Evolutionary conservation across 208 protist species (phyloP).

Genomic region (Trypanosoma caninum): DNA sequence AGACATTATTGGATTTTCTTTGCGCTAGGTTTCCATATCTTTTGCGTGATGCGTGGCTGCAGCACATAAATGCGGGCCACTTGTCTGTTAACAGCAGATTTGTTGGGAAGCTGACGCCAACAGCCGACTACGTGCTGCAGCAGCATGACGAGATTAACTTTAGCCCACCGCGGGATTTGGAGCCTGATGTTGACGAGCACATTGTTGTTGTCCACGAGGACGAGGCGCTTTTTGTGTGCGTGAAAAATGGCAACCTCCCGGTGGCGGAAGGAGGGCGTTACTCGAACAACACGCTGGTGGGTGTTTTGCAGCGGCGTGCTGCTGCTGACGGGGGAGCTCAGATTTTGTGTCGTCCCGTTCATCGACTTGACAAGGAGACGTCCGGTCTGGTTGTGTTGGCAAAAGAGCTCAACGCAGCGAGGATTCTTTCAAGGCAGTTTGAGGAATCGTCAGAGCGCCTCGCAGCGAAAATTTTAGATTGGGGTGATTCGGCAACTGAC

Average conservation of each 20-base stretch:
- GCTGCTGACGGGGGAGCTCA: background rate
- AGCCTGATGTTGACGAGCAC: constrained; percentile 67
- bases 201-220: constrained; percentile 60
- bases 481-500: background rate
- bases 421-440: constrained; percentile 40
- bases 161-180: constrained; percentile 58
- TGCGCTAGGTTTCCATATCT: constrained; percentile 56
- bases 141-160: constrained; percentile 65
- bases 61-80: constrained; percentile 49
- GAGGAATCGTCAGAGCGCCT: constrained; percentile 38
- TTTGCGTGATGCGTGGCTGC: constrained; percentile 36
- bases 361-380: constrained; percentile 89
- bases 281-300: constrained; percentile 71
- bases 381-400: constrained; percentile 74
- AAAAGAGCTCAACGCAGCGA: constrained; percentile 27
- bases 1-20: constrained; percentile 52
- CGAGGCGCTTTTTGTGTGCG: constrained; percentile 43
- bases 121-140: constrained; percentile 27
- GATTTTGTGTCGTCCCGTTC: constrained; percentile 33
- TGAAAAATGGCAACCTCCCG: constrained; percentile 79
- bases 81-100: constrained; percentile 19
- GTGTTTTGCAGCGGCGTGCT: constrained; percentile 32
- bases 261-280: constrained; percentile 84
- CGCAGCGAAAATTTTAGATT: constrained; percentile 6
- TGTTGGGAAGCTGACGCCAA: constrained; percentile 13